Base-by-base conservation (phyloP, 108 stramenopile genomes). In the Nitzschia sp. region DNA sequence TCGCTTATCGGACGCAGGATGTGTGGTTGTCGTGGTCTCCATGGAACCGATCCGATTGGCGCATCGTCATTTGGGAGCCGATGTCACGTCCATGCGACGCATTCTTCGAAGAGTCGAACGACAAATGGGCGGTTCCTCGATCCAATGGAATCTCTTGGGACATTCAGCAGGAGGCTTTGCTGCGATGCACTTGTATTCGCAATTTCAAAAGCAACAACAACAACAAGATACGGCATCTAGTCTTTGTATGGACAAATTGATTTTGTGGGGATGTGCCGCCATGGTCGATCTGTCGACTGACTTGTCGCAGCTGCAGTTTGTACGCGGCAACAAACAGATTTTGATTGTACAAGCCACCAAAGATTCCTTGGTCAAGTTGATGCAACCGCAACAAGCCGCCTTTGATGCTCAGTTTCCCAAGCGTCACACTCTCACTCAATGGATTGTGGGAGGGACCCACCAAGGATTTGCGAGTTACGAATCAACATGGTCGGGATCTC, bases 121-220 rank as follows among this genome's bases (percentile, higher is more conserved):
- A 4, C 61, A 3, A 24, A 19, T 28, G 5, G 3, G 11, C 45
- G 19, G 25, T 3, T 56, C 19, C 53, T 1, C n/a, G 8, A 29
- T 66, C 17, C 26, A 65, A 48, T 81, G 70, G 70, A 59, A 31
- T 30, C n/a, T 81, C 5, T 36, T 71, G 68, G 80, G 80, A 19
- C 80, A 81, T 67, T 76, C 74, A 27, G 46, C 75, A 70, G 80
- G 80, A 57, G 28, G 64, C 19, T 81, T 81, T 63, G 76, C 63
- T 18, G 74, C 74, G 4, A 68, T 65, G 54, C 48, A 71, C 28
- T 32, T 76, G 49, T 54, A 54, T 28, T 23, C 3, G 0, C 36
- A 34, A 17, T 23, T 34, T 15, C 33, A n/a, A n/a, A 6, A 34
- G 8, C 32, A 30, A 34, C 33, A 0, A 13, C 27, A 1, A 66